phyloP scores from a whole-genome alignment of 148 eudicot species.

The Rhododendron griersonianum region DNA sequence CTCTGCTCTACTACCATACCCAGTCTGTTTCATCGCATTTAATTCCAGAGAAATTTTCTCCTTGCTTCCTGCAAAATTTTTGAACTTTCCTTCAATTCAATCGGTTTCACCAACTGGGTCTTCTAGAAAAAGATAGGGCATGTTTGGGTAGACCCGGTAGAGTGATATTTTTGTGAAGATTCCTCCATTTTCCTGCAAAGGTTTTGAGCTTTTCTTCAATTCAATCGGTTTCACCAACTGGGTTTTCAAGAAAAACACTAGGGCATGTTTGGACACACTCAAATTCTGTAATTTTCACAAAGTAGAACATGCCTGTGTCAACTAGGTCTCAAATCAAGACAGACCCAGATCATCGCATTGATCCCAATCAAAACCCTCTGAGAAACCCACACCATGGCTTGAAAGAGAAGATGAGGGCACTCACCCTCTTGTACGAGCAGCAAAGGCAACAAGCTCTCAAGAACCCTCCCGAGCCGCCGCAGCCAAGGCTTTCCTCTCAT shows the following conservation, averaged over 20 bases:
- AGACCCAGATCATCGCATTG: slow-evolving; percentile 29
- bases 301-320: slow-evolving; percentile 65
- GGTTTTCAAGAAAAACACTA: neutral
- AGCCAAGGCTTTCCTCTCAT: slow-evolving; percentile 23
- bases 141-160: slow-evolving; percentile 22
- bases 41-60: neutral
- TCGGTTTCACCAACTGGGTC: neutral
- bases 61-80: neutral
- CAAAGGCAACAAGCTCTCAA: slow-evolving; percentile 47
- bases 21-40: slow-evolving; percentile 11
- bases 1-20: neutral
- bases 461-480: slow-evolving; percentile 22
- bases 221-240: neutral
- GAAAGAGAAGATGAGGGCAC: slow-evolving; percentile 76
- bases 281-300: neutral
- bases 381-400: slow-evolving; percentile 82
- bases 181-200: slow-evolving; percentile 6
- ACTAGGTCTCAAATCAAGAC: slow-evolving; percentile 65
- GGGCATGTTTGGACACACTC: slow-evolving; percentile 38
- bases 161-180: neutral
- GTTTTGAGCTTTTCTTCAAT: neutral
- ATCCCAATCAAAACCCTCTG: slow-evolving; percentile 19
- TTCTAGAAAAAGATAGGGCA: neutral
- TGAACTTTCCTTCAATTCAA: neutral
- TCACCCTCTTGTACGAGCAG: slow-evolving; percentile 72